Percentiles rank a stretch among this genome's conserved stretches.
Conservation (phyloP, 225 moss, liverwort and hornwort genomes). For the Bryoerythrophyllum caledonicum region DNA sequence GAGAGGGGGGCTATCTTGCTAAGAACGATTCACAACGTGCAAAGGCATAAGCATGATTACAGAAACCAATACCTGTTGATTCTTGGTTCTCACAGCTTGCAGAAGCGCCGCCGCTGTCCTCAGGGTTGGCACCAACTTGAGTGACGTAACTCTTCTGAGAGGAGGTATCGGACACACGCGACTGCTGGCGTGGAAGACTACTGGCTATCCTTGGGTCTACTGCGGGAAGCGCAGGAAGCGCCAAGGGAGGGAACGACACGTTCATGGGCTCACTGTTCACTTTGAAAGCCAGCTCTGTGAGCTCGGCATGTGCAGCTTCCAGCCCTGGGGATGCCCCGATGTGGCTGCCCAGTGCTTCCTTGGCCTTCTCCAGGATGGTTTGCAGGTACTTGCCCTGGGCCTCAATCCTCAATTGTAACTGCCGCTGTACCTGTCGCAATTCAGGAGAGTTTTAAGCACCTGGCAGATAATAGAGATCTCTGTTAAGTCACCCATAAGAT, state of each 20-base stretch:
- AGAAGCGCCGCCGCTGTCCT: slow-evolving; percentile 61
- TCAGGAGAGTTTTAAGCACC: not conserved
- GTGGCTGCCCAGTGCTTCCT: slow-evolving; percentile 85
- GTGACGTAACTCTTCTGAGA: slow-evolving; percentile 84
- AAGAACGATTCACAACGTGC: not conserved
- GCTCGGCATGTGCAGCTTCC: slow-evolving; percentile 87
- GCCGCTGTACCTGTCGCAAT: slow-evolving; percentile 77
- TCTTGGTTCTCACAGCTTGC: slow-evolving; percentile 65
- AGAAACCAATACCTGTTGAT: slow-evolving; percentile 41
- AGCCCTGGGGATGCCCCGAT: slow-evolving; percentile 73
- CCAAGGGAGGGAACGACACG: slow-evolving; percentile 52
- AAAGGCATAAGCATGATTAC: too few relatives aligned
- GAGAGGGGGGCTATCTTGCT: too few relatives aligned
- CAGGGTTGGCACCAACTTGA: slow-evolving; percentile 51
- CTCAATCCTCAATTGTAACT: slow-evolving; percentile 88
- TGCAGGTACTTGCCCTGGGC: slow-evolving; percentile 96
- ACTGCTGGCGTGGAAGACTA: slow-evolving; percentile 63
- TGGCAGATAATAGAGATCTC: too few relatives aligned
- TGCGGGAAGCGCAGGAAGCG: slow-evolving; percentile 51
- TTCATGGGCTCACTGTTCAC: slow-evolving; percentile 65
- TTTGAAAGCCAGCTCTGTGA: slow-evolving; percentile 83
- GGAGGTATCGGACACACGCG: slow-evolving; percentile 77
- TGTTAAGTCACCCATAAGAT: too few relatives aligned
- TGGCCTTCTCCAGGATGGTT: slow-evolving; percentile 90
- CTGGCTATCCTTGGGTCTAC: slow-evolving; percentile 40